Conservation (phyloP, 2,329 filamentous ascomycete species). For the Colletotrichum tropicicola region DNA sequence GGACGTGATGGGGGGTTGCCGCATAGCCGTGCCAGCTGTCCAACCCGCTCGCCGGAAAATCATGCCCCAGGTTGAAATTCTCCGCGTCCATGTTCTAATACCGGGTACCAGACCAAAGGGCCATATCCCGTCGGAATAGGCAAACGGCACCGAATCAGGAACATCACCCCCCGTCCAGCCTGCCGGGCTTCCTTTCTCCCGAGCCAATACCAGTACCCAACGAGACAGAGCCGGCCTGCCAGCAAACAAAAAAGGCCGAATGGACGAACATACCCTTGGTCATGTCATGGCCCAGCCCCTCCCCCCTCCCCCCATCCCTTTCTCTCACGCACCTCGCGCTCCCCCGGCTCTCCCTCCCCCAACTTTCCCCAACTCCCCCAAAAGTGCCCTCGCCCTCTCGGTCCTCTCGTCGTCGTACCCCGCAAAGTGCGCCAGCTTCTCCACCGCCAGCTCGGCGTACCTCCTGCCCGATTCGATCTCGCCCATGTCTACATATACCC, state of each 20-base stretch:
- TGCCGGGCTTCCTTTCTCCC: not conserved
- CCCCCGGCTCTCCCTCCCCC: not conserved
- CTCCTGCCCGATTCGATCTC: constrained; percentile 30
- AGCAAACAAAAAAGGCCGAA: not conserved
- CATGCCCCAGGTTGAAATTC: too few species aligned
- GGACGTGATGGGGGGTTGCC: not conserved
- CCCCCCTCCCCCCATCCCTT: not conserved
- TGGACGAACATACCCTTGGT: not conserved
- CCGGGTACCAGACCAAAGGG: too few species aligned
- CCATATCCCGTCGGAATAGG: not conserved
- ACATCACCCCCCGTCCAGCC: not conserved
- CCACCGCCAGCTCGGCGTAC: constrained; percentile 33
- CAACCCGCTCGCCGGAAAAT: not conserved
- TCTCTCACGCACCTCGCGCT: not conserved
- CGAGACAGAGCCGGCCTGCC: not conserved
- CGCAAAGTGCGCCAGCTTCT: constrained; percentile 33
- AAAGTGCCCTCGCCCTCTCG: constrained; percentile 13
- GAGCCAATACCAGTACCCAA: not conserved
- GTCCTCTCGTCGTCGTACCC: constrained; percentile 36
- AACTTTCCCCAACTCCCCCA: constrained; percentile 20
- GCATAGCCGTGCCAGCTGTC: not conserved
- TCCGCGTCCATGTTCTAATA: too few species aligned
- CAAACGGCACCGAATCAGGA: not conserved
- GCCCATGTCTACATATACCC: constrained; percentile 33
- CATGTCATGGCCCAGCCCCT: not conserved